Percentiles rank a stretch among this genome's conserved stretches.
These are phyloP conservation scores for Symbiodinium pilosum DNA, from an alignment of 73 alveolate species.

Conservation along the genomic window DNA sequence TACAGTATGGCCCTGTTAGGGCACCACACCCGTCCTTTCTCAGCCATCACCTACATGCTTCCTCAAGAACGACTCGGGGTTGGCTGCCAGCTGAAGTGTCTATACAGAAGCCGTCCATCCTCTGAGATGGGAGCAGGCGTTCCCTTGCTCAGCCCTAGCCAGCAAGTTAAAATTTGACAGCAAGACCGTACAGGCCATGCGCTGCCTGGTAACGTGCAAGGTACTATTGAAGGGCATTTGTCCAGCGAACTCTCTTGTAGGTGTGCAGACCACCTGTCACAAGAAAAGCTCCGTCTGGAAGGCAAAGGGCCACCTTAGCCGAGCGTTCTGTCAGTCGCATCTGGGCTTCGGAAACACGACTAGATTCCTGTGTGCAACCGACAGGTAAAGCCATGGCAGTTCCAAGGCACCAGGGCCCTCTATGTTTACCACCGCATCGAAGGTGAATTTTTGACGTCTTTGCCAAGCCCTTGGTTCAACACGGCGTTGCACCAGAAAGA, in stretches of 20 bases:
- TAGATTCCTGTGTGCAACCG: too few relatives aligned
- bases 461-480: not conserved
- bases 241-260: not conserved
- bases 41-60: too few relatives aligned
- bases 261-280: not conserved
- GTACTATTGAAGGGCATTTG: not conserved
- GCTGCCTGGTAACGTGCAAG: not conserved
- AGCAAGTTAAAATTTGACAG: too few relatives aligned
- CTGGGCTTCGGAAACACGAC: too few relatives aligned
- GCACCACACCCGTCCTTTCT: too few relatives aligned
- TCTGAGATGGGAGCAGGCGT: slow-evolving; percentile 20
- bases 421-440: not conserved
- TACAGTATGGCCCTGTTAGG: too few relatives aligned
- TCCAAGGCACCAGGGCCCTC: slow-evolving; percentile 9
- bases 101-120: slow-evolving; percentile 17
- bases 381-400: too few relatives aligned
- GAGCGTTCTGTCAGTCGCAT: too few relatives aligned
- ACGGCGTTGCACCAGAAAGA: too few relatives aligned
- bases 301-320: too few relatives aligned
- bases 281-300: not conserved
- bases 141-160: slow-evolving; percentile 5
- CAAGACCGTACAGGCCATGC: not conserved
- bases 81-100: not conserved
- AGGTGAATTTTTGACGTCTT: not conserved
- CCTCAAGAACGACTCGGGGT: too few relatives aligned